Conservation (phyloP, 1,284 basidiomycete genomes). For the Cryptococcus amylolentus region DNA sequence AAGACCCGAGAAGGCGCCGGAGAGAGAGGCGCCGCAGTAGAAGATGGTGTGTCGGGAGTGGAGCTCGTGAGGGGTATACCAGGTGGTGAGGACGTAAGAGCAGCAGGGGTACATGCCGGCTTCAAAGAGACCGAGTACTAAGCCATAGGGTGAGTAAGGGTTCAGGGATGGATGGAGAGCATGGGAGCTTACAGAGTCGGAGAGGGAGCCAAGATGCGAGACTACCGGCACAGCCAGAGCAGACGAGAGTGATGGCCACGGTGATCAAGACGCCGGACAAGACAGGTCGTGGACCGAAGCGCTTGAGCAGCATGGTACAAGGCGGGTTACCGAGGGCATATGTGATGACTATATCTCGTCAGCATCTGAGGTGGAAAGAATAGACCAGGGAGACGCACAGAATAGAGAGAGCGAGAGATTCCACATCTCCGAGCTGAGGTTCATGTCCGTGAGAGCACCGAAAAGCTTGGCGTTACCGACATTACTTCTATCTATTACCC, state of each 20-base stretch:
- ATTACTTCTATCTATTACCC: neutral
- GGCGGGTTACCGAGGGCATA: slow-evolving; percentile 25
- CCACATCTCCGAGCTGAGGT: slow-evolving; percentile 20
- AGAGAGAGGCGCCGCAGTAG: slow-evolving; percentile 20
- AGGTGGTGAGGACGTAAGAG: slow-evolving; percentile 25
- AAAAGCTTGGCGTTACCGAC: slow-evolving; percentile 29
- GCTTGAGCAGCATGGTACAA: slow-evolving; percentile 20
- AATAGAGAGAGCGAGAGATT: slow-evolving; percentile 27
- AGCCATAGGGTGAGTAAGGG: neutral
- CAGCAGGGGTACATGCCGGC: slow-evolving; percentile 23
- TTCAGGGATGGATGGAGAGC: too few relatives aligned
- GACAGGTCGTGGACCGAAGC: slow-evolving; percentile 20
- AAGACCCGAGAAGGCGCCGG: slow-evolving; percentile 32
- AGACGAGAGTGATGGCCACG: slow-evolving; percentile 16
- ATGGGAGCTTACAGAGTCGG: slow-evolving; percentile 15
- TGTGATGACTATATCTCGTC: slow-evolving; percentile 18
- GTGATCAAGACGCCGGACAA: slow-evolving; percentile 13
- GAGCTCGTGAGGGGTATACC: slow-evolving; percentile 25
- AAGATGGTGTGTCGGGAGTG: slow-evolving; percentile 18
- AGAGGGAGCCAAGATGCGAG: slow-evolving; percentile 24
- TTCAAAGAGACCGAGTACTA: slow-evolving; percentile 24
- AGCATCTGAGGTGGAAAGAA: slow-evolving; percentile 3
- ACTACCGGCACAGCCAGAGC: slow-evolving; percentile 19
- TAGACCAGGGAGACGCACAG: slow-evolving; percentile 18
- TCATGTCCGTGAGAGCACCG: slow-evolving; percentile 7